phyloP scores from a whole-genome alignment of 169 alveolate species.

The Plasmodium adleri region DNA sequence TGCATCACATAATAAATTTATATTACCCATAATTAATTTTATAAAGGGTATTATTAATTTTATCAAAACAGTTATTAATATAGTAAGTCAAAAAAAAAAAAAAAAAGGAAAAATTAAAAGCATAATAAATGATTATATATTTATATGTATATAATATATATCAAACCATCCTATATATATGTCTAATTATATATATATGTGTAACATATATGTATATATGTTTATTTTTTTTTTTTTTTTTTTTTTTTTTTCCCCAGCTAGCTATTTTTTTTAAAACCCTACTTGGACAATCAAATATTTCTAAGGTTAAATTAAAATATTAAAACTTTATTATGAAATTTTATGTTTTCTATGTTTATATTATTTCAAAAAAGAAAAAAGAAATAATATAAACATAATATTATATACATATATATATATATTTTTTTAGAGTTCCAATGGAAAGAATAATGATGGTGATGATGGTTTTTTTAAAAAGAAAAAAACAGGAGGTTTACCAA shows the following conservation, averaged over 20 bases:
- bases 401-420: conserved; percentile 1
- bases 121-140: background rate
- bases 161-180: background rate
- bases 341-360: background rate
- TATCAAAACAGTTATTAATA: conserved; percentile 46
- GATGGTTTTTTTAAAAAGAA: conserved; percentile 42
- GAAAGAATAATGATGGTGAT: conserved; percentile 26
- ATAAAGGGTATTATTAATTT: conserved; percentile 25
- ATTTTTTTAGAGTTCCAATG: conserved; percentile 10
- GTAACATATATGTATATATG: no score
- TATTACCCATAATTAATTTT: conserved; percentile 36
- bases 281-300: conserved; percentile 46
- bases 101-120: background rate
- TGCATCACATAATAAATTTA: conserved; percentile 27
- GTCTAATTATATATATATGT: no score
- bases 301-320: conserved; percentile 5
- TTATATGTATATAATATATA: background rate
- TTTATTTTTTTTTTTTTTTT: background rate
- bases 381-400: background rate
- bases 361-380: background rate
- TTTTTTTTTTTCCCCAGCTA: conserved; percentile 65
- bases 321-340: no score
- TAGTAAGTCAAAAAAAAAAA: conserved; percentile 21
- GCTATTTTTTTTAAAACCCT: conserved; percentile 52
- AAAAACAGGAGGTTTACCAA: conserved; percentile 37